Evolutionary conservation across 805 yeast species (phyloP).

Genomic region (Starmerella sp.): DNA sequence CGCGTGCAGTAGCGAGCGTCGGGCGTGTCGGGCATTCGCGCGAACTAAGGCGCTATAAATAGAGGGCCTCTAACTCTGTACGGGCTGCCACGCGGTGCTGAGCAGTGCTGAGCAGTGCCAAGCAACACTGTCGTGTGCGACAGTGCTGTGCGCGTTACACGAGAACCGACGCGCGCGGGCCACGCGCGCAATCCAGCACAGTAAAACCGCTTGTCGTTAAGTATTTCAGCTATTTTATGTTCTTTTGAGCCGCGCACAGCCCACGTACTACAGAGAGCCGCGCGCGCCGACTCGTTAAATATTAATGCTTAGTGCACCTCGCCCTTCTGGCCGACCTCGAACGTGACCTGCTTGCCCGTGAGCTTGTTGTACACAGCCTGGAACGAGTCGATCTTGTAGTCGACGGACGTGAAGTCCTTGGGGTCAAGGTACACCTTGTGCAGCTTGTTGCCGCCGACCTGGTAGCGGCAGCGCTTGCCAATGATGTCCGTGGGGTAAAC

Average conservation of each 20-base stretch:
- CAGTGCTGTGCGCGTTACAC: no score
- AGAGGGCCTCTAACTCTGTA: no score
- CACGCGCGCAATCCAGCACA: no score
- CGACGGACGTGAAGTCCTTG: slow-evolving; percentile 92
- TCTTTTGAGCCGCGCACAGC: background rate
- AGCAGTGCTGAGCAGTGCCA: no score
- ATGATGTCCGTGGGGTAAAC: slow-evolving; percentile 99
- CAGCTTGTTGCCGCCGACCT: slow-evolving; percentile 97
- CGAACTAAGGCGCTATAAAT: no score
- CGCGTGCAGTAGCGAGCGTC: no score
- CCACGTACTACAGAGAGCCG: background rate
- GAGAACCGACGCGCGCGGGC: no score
- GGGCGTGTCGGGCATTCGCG: no score
- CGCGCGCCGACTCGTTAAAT: background rate
- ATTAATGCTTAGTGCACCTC: slow-evolving; percentile 21
- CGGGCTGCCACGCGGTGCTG: no score
- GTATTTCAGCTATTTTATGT: slow-evolving; percentile 2
- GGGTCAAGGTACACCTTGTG: slow-evolving; percentile 96
- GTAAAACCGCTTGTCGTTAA: background rate
- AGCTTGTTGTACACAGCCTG: slow-evolving; percentile 96
- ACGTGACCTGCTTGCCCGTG: slow-evolving; percentile 98
- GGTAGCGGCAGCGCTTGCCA: slow-evolving; percentile 98
- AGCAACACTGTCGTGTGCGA: no score
- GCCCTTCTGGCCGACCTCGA: slow-evolving; percentile 50
- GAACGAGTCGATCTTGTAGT: slow-evolving; percentile 98